Percentiles rank a stretch among this genome's conserved stretches.
These are phyloP conservation scores for Pythium oligandrum DNA, from an alignment of 352 stramenopile genomes.

Conservation along the genomic window DNA sequence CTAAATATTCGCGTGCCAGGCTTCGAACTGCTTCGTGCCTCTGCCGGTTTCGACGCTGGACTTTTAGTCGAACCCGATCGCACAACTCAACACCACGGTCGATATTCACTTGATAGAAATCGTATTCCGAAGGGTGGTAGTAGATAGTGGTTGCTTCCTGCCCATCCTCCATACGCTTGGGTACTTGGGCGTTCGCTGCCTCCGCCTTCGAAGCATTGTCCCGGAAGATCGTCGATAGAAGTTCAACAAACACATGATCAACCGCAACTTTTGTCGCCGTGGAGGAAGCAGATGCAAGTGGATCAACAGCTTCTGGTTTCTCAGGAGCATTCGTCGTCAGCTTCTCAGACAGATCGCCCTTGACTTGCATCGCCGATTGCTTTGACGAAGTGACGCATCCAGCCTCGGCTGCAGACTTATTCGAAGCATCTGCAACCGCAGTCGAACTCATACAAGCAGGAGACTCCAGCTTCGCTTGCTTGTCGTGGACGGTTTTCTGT, in stretches of 20 bases:
- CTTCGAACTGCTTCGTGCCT: constrained; percentile 68
- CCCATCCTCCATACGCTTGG: constrained; percentile 46
- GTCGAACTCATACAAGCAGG: too few relatives aligned
- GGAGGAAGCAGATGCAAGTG: constrained; percentile 4
- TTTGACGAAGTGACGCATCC: too few relatives aligned
- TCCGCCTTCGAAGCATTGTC: constrained; percentile 53
- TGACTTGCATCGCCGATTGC: too few relatives aligned
- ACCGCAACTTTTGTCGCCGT: constrained; percentile 46
- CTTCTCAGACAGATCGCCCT: too few relatives aligned
- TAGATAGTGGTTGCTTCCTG: constrained; percentile 58
- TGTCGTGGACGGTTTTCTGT: too few relatives aligned
- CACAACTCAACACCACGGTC: constrained; percentile 35
- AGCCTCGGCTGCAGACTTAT: too few relatives aligned
- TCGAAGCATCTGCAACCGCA: too few relatives aligned
- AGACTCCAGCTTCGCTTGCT: too few relatives aligned
- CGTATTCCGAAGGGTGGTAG: constrained; percentile 61
- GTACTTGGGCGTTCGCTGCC: constrained; percentile 49
- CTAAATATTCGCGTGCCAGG: constrained; percentile 72
- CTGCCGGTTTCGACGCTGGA: constrained; percentile 54
- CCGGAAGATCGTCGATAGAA: constrained; percentile 58
- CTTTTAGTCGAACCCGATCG: constrained; percentile 55
- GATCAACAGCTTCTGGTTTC: background rate
- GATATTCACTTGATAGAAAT: constrained; percentile 75
- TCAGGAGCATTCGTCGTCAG: too few relatives aligned
- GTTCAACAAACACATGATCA: constrained; percentile 54